phyloP scores from a whole-genome alignment of 495 filamentous ascomycete genomes.

The Trichoderma gamsii region DNA sequence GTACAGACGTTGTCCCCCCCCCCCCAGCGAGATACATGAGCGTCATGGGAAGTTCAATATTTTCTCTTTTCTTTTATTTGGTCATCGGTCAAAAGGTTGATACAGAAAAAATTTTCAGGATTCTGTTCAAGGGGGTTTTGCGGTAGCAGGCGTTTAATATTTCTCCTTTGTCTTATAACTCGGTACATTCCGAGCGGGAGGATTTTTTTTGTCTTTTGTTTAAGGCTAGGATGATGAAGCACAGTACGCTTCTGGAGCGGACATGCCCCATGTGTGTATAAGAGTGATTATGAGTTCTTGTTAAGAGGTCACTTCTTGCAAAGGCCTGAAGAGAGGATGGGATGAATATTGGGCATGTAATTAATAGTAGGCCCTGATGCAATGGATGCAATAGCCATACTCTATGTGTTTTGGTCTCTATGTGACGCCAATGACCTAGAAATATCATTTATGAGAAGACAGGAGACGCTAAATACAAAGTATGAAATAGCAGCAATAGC shows the following conservation, averaged over 20 bases:
- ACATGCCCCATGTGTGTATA: background rate
- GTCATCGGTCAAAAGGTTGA: slow-evolving; percentile 2
- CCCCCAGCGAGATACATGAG: slow-evolving; percentile 19
- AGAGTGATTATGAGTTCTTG: background rate
- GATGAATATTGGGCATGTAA: background rate
- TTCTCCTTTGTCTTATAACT: background rate
- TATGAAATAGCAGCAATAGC: too few relatives aligned
- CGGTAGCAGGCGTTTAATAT: slow-evolving; percentile 3
- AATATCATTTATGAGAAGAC: too few relatives aligned
- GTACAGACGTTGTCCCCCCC: background rate
- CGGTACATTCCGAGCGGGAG: background rate
- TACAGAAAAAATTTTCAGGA: slow-evolving; percentile 10
- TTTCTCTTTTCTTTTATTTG: background rate
- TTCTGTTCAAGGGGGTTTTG: background rate
- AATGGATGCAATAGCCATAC: background rate
- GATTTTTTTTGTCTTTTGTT: background rate
- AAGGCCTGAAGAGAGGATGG: background rate
- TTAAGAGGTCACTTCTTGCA: background rate
- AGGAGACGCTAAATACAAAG: too few relatives aligned
- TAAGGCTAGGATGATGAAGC: background rate
- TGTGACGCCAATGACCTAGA: too few relatives aligned
- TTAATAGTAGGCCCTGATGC: background rate
- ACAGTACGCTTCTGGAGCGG: background rate
- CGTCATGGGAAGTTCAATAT: slow-evolving; percentile 24
- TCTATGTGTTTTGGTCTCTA: too few relatives aligned